phyloP scores from a whole-genome alignment of 208 protist species.

The Trypanosoma theileri region DNA sequence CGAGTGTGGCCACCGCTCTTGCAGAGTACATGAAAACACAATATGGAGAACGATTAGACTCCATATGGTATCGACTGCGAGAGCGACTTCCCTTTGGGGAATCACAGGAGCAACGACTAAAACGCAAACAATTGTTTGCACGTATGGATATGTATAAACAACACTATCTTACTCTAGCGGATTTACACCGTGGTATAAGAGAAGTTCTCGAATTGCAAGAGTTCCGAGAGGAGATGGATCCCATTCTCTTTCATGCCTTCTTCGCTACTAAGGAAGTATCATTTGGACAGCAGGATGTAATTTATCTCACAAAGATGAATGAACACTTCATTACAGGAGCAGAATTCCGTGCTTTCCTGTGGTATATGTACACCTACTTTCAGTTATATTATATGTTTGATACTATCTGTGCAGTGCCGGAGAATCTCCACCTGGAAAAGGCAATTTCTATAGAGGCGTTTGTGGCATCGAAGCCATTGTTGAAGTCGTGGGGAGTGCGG shows the following conservation, averaged over 20 bases:
- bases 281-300: conserved; percentile 20
- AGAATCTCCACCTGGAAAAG: background rate
- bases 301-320: conserved; percentile 40
- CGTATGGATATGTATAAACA: conserved; percentile 39
- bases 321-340: conserved; percentile 49
- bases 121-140: conserved; percentile 41
- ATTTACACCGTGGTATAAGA: conserved; percentile 40
- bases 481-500: conserved; percentile 53
- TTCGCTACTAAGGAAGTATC: conserved; percentile 50
- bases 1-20: conserved; percentile 4
- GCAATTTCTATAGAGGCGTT: conserved; percentile 21
- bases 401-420: conserved; percentile 37
- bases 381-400: conserved; percentile 87
- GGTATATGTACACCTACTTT: conserved; percentile 73
- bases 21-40: background rate
- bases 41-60: background rate
- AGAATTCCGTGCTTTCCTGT: conserved; percentile 60
- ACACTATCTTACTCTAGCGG: conserved; percentile 41
- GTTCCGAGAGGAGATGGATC: conserved; percentile 49
- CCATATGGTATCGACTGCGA: conserved; percentile 58
- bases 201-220: conserved; percentile 48
- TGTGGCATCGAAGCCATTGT: conserved; percentile 26
- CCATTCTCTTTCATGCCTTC: conserved; percentile 34
- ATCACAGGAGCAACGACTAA: conserved; percentile 40
- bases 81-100: conserved; percentile 44